phyloP scores from a whole-genome alignment of 257 asterid genomes.

The Coffea canephora region DNA sequence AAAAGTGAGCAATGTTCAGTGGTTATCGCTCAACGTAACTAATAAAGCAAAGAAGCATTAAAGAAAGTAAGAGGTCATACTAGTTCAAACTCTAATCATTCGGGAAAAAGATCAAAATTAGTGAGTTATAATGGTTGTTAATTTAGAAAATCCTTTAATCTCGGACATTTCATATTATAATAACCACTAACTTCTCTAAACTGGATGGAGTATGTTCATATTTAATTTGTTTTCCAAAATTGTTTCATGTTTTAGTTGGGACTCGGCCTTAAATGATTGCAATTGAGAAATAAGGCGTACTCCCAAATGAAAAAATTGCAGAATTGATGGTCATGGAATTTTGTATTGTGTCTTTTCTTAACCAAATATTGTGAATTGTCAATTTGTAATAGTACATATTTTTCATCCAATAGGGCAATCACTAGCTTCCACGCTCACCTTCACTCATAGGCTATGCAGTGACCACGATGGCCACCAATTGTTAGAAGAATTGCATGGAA shows the following conservation, averaged over 20 bases:
- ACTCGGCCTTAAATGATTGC: no score
- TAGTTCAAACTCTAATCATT: neutral
- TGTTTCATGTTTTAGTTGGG: no score
- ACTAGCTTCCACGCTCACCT: neutral
- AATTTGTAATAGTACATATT: no score
- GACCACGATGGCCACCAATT: no score
- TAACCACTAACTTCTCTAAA: neutral
- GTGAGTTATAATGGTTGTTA: neutral
- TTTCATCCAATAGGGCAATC: neutral
- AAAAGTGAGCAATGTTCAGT: neutral
- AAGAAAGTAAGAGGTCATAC: neutral
- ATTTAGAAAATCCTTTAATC: neutral
- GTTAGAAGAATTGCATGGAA: neutral
- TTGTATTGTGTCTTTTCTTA: no score
- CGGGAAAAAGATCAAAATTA: neutral
- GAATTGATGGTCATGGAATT: no score
- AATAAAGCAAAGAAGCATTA: neutral
- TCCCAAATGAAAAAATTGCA: no score
- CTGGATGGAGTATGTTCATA: neutral
- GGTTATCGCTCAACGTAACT: neutral
- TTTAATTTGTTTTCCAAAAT: neutral
- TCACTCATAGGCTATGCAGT: neutral
- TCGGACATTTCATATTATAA: neutral
- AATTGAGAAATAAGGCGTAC: no score
- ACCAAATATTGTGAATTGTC: no score